Percentiles rank a stretch among this genome's conserved stretches.
phyloP scores from a whole-genome alignment of 805 yeast species.

The Limtongia smithiae region DNA sequence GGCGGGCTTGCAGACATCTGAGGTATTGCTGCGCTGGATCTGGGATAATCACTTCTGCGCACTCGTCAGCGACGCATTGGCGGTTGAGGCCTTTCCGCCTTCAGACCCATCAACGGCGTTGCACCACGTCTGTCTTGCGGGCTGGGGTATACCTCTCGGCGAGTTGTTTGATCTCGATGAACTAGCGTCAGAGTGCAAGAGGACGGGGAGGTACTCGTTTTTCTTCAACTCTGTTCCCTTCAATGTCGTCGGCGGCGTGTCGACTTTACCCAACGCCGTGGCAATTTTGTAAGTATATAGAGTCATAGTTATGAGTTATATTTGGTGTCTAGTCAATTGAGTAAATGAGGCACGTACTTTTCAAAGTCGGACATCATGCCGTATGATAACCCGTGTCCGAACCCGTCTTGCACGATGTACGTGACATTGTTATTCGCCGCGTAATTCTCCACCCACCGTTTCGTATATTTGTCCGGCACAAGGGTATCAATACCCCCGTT shows the following conservation, averaged over 20 bases:
- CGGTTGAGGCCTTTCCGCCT: constrained; percentile 31
- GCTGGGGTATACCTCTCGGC: constrained; percentile 41
- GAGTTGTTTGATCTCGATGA: constrained; percentile 37
- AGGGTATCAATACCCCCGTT: constrained; percentile 39
- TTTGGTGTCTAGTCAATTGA: too few relatives aligned
- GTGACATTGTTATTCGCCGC: constrained; percentile 25
- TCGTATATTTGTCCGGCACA: constrained; percentile 38
- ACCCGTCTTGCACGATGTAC: constrained; percentile 33
- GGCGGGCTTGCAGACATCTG: constrained; percentile 32
- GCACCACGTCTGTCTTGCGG: constrained; percentile 27
- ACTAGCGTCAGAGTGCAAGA: constrained; percentile 32
- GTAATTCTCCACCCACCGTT: constrained; percentile 34
- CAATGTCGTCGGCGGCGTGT: constrained; percentile 37
- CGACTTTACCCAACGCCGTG: constrained; percentile 45
- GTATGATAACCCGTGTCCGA: constrained; percentile 37
- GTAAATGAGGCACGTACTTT: too few relatives aligned
- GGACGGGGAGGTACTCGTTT: constrained; percentile 32
- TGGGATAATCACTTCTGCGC: constrained; percentile 36
- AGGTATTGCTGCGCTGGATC: constrained; percentile 31
- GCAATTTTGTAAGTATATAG: constrained; percentile 40
- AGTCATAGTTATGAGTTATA: too few relatives aligned
- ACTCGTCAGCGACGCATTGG: constrained; percentile 33
- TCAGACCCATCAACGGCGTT: constrained; percentile 30
- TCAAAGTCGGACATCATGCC: too few relatives aligned
- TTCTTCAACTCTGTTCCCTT: constrained; percentile 36